Evolutionary conservation across 1,139 yeast genomes (phyloP), one percentile per base, ranked within the genome.

Genomic region (Suhomyces bribrorum): DNA sequence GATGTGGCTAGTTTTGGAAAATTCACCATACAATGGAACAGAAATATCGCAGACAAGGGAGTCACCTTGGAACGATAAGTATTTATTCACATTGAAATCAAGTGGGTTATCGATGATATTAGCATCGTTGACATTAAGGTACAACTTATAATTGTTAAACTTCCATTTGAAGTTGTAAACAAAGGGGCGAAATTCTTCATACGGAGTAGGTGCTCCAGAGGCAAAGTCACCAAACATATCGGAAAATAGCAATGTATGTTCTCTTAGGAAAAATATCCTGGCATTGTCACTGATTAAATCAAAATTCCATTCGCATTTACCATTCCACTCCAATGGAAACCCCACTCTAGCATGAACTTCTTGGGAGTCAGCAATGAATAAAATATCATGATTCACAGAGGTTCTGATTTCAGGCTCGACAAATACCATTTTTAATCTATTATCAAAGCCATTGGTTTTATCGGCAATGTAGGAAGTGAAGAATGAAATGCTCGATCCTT

Each of bases 31-130:
- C 44, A 83, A 54, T 0, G 97, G 96, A 2, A 87, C 66, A 0
- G 57, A 56, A 9, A 81, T 58, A 9, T 68, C 64, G 1, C 82
- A 51, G 3, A 59, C 55, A 24, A 89, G 53, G n/a, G 62, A 61
- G 5, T 78, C 77, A 0, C 97, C 95, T 48, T 79, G 81, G 44
- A 90, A 70, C 0, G 92, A 80, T 4, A 90, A 48, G 52, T 81
- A 90, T 25, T 83, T 79, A 58, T 92, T 92, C 46, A 84, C 92
- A 37, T 76, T 78, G 52, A 85, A 81, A 56, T 89, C 96, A 31
- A 89, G 65, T 0, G 97, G 96, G 50, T 88, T 86, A 57, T 88
- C 85, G 52, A 92, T 83, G 52, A 92, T 86, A 54, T 92, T 92
- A 29, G 79, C 77, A 53, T 88, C 96, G 56, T 92, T 92, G 18